A percentile compares a stretch with the other conserved stretches of the same genome.
phyloP scores from a whole-genome alignment of 2,329 filamentous ascomycete species.

The Alternaria incomplexa region DNA sequence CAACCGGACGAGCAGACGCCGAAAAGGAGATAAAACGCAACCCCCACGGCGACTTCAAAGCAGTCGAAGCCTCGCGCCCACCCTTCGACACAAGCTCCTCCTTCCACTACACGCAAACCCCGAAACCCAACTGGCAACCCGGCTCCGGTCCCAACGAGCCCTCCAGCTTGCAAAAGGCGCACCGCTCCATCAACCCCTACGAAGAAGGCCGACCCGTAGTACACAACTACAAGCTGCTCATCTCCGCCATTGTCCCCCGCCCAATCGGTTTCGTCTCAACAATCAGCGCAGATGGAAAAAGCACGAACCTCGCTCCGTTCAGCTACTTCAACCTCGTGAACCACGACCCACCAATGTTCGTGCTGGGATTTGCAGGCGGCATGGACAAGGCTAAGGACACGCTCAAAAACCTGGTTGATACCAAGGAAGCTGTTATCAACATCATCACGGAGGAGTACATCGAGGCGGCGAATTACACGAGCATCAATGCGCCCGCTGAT shows the following conservation, averaged over 20 bases:
- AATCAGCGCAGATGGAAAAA: constrained; percentile 64
- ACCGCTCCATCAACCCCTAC: constrained; percentile 83
- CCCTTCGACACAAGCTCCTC: constrained; percentile 59
- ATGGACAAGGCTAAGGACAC: constrained; percentile 75
- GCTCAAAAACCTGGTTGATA: constrained; percentile 73
- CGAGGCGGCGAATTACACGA: constrained; percentile 85
- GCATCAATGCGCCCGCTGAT: constrained; percentile 78
- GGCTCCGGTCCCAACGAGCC: constrained; percentile 69
- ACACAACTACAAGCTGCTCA: constrained; percentile 92
- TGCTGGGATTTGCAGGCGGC: constrained; percentile 65
- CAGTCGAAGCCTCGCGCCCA: constrained; percentile 69
- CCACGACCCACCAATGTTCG: constrained; percentile 87
- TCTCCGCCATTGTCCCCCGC: constrained; percentile 80
- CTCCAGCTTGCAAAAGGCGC: constrained; percentile 60
- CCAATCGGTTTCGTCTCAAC: constrained; percentile 74
- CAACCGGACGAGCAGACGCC: constrained; percentile 49
- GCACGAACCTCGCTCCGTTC: constrained; percentile 83
- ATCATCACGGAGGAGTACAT: constrained; percentile 84
- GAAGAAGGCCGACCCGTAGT: constrained; percentile 68
- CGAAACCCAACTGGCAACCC: constrained; percentile 68
- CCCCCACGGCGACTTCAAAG: constrained; percentile 77
- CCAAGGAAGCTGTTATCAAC: constrained; percentile 77
- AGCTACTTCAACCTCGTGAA: constrained; percentile 83
- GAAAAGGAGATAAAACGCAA: constrained; percentile 64
- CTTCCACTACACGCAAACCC: constrained; percentile 68